Percentiles rank a stretch among this genome's conserved stretches.
Evolutionary conservation across 1,284 basidiomycete genomes (phyloP).

Genomic region (Leccinum pseudoinsigne): DNA sequence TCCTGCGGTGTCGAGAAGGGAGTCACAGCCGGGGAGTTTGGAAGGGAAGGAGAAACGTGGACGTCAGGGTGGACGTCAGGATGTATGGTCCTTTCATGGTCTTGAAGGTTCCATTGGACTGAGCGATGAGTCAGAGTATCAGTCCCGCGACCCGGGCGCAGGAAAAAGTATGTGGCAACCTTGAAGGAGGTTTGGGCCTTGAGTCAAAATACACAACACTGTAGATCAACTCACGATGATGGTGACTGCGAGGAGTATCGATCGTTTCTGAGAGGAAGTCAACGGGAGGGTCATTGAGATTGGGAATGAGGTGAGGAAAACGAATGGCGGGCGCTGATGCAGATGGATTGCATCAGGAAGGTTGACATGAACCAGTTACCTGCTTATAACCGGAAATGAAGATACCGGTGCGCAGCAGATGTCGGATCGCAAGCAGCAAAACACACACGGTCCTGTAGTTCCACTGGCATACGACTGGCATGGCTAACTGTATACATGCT

Average conservation of each 20-base stretch:
- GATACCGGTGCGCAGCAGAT: conserved; percentile 3
- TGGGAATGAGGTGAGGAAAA: neutral
- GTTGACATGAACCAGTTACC: neutral
- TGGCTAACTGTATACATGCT: neutral
- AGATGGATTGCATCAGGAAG: neutral
- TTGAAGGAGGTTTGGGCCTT: conserved; percentile 2
- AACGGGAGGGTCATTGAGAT: conserved; percentile 24
- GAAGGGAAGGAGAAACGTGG: neutral
- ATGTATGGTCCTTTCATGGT: conserved; percentile 1
- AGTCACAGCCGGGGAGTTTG: neutral
- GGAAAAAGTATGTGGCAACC: conserved; percentile 26
- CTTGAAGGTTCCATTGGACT: neutral
- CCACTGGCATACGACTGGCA: neutral
- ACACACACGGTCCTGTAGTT: neutral
- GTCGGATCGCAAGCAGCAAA: neutral
- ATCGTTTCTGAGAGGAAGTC: conserved; percentile 32
- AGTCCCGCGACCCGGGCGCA: conserved; percentile 13
- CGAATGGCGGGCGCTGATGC: neutral
- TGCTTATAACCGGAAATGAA: conserved; percentile 6
- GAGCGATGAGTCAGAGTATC: conserved; percentile 7
- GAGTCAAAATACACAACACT: neutral
- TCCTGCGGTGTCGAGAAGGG: neutral
- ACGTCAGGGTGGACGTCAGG: neutral
- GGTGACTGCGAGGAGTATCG: conserved; percentile 28
- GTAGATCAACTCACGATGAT: conserved; percentile 23